Conservation (phyloP, 768 basidiomycete genomes). For the Suillus decipiens region DNA sequence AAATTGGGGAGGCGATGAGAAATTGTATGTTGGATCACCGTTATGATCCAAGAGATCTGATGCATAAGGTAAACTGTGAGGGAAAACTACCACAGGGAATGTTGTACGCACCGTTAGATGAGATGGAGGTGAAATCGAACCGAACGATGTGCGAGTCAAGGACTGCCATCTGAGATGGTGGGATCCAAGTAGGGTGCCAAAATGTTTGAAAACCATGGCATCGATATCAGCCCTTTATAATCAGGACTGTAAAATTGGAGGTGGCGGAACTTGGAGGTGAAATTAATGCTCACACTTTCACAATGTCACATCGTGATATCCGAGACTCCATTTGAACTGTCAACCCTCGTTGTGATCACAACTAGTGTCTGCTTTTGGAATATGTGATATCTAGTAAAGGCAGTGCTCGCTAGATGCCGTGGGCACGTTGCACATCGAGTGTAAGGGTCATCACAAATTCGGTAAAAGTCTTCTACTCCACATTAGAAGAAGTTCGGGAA, state of each 20-base stretch:
- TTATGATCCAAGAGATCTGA: not conserved
- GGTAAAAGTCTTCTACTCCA: not conserved
- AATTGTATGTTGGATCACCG: conserved; percentile 16
- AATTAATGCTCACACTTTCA: conserved; percentile 20
- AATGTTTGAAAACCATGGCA: not conserved
- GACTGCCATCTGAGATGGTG: conserved; percentile 17
- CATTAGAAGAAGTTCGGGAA: conserved; percentile 4
- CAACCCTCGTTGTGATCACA: conserved; percentile 34
- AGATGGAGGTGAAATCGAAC: conserved; percentile 11
- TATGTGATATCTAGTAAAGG: conserved; percentile 15
- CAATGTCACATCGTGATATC: conserved; percentile 26
- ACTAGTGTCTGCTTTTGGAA: conserved; percentile 11
- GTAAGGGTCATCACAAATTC: conserved; percentile 3
- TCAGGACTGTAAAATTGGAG: conserved; percentile 11
- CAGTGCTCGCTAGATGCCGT: conserved; percentile 21
- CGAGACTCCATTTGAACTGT: conserved; percentile 17
- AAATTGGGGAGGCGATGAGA: conserved; percentile 11
- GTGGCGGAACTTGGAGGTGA: conserved; percentile 15
- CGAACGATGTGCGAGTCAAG: conserved; percentile 10
- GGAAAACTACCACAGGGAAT: not conserved
- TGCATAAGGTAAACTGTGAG: not conserved
- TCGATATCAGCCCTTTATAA: conserved; percentile 28
- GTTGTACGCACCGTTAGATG: conserved; percentile 8
- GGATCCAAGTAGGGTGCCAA: not conserved
- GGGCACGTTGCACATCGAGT: conserved; percentile 24